These are phyloP conservation scores for Albifimbria verrucaria DNA, from an alignment of 2,329 filamentous ascomycete genomes.

Conservation along the genomic window DNA sequence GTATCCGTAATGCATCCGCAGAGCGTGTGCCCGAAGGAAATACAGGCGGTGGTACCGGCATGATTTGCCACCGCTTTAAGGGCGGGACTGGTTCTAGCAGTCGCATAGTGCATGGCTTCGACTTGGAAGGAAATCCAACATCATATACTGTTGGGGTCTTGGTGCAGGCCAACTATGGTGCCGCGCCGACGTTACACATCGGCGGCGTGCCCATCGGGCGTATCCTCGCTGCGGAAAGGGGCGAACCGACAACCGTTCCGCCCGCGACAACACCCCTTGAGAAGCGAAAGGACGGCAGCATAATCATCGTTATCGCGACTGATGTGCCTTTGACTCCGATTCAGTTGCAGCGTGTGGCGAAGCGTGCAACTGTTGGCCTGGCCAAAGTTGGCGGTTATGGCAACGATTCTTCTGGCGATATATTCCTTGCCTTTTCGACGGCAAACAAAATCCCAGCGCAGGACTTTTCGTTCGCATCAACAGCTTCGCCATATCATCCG, in stretches of 20 bases:
- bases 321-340: constrained; percentile 27
- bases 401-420: constrained; percentile 60
- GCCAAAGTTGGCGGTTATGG: constrained; percentile 59
- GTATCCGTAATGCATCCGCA: constrained; percentile 47
- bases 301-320: constrained; percentile 30
- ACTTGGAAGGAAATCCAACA: constrained; percentile 25
- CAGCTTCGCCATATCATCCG: neutral
- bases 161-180: constrained; percentile 65
- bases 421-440: constrained; percentile 66
- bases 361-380: constrained; percentile 59
- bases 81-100: constrained; percentile 63
- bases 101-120: constrained; percentile 48
- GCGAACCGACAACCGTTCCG: constrained; percentile 13
- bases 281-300: constrained; percentile 30
- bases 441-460: constrained; percentile 45
- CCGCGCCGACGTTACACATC: constrained; percentile 52
- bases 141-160: constrained; percentile 59
- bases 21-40: constrained; percentile 58
- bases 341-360: constrained; percentile 46
- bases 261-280: constrained; percentile 15
- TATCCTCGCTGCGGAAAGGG: constrained; percentile 41
- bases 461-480: constrained; percentile 12
- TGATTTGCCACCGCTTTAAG: constrained; percentile 65
- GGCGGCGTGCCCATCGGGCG: constrained; percentile 60
- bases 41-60: constrained; percentile 64